Base-by-base conservation (phyloP, 176 grass and related monocot genomes). In the Eleusine coracana region DNA sequence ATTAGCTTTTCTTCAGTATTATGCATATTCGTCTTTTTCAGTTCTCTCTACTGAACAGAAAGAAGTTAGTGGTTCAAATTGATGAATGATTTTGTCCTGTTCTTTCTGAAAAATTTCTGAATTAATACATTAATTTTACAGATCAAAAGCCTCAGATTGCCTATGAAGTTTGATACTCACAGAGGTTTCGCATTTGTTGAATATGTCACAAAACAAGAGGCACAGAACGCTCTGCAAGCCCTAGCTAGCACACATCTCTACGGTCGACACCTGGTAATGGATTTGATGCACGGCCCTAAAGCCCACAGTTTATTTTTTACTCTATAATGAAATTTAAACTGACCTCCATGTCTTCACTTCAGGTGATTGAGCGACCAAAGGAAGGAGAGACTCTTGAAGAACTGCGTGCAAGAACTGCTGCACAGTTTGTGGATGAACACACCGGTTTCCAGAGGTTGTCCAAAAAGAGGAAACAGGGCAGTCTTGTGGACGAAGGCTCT, bases 111-210 rank as follows among this genome's bases (percentile, higher is more conserved):
- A 67, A 27, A 1, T 21, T 77, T 46, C 40, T 29, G 9, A 81
- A 49, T 42, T 55, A 27, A 23, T 59, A 76, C 39, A 41, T 68
- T 45, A 73, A 66, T 68, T 44, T 79, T 75, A 84, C 82, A 98
- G 92, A 85, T 95, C 75, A 95, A 93, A 86, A 93, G 92, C 54
- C 75, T 95, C 71, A 93, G 91, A 71, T 86, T 98, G 80, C 96
- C 92, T 66, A 87, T 93, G 92, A 98, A 98, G 84, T 92, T 98
- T 85, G 89, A 85, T 34, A 91, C 73, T 36, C 96, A 98, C 81
- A 95, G 93, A 78, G 96, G 92, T 85, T 95, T 95, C n/a, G 96
- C 89, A 5, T 98, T 98, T 77, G 89, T 98, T 36, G 92, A 98
- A 59, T 95, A 86, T 6, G 80, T 98, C 61, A 93, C 92, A 0